phyloP scores from a whole-genome alignment of 2,329 filamentous ascomycete species.

The Neospermospora avenae region DNA sequence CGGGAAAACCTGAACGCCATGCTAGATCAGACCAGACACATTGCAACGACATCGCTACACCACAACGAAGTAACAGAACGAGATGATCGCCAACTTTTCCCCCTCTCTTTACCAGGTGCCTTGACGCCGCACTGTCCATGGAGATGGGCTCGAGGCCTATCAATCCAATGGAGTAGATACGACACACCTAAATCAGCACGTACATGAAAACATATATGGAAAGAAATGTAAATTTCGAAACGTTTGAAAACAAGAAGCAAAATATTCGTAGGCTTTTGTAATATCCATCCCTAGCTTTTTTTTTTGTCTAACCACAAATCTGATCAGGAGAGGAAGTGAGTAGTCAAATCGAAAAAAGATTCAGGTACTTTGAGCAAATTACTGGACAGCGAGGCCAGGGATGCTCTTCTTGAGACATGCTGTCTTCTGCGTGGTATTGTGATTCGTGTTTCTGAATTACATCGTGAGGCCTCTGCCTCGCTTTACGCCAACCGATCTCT shows the following conservation, averaged over 20 bases:
- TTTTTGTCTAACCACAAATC: neutral
- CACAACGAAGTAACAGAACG: neutral
- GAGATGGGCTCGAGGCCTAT: neutral
- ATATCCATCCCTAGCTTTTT: neutral
- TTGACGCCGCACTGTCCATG: neutral
- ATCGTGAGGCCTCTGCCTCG: slow-evolving; percentile 26
- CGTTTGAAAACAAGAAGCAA: neutral
- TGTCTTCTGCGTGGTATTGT: slow-evolving; percentile 7
- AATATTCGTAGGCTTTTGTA: neutral
- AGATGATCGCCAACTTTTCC: neutral
- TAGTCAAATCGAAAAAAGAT: neutral
- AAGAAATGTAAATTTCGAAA: neutral
- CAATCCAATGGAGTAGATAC: neutral
- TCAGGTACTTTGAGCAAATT: neutral
- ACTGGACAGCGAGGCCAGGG: slow-evolving; percentile 3
- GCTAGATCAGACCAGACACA: neutral
- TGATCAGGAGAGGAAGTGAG: neutral
- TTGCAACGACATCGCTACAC: neutral
- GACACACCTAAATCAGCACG: neutral
- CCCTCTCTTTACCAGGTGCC: neutral
- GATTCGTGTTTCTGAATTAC: neutral
- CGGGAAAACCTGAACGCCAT: neutral
- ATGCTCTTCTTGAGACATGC: slow-evolving; percentile 8
- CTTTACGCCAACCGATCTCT: slow-evolving; percentile 24
- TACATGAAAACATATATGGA: neutral